These are phyloP conservation scores for Solanum aculeatissimum DNA, from an alignment of 305 asterid species.

Conservation along the genomic window DNA sequence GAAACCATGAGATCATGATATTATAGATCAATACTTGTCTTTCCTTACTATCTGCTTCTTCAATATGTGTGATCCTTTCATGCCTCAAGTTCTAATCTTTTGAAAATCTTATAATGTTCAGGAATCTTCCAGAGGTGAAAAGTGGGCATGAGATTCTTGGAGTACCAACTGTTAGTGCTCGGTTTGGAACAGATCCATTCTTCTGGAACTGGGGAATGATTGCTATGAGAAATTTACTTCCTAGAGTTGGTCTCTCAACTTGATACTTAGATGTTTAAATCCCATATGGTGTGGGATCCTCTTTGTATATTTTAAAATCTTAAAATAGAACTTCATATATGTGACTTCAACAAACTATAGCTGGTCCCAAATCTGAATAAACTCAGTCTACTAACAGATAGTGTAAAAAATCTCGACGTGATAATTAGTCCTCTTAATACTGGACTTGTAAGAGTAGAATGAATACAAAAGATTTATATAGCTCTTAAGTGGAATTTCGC, in stretches of 20 bases:
- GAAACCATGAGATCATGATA: background rate
- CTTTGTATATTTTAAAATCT: background rate
- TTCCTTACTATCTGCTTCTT: background rate
- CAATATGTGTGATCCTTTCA: background rate
- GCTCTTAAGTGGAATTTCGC: background rate
- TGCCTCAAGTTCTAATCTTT: background rate
- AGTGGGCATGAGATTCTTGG: constrained; percentile 32
- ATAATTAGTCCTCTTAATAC: background rate
- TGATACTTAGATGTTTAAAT: background rate
- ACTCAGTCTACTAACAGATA: background rate
- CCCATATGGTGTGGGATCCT: background rate
- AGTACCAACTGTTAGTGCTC: constrained; percentile 44
- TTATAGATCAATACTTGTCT: background rate
- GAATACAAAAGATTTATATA: background rate
- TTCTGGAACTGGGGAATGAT: constrained; percentile 57
- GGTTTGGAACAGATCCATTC: constrained; percentile 52
- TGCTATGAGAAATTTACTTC: constrained; percentile 31
- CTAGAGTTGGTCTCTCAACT: constrained; percentile 21
- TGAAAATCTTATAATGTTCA: background rate
- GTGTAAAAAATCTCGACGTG: background rate
- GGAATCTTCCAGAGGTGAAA: constrained; percentile 44
- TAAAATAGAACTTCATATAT: background rate
- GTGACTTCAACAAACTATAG: background rate
- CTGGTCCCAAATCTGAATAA: background rate
- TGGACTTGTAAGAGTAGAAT: background rate